phyloP scores from a whole-genome alignment of 2,329 filamentous ascomycete genomes.

The Westerdykella ornata region DNA sequence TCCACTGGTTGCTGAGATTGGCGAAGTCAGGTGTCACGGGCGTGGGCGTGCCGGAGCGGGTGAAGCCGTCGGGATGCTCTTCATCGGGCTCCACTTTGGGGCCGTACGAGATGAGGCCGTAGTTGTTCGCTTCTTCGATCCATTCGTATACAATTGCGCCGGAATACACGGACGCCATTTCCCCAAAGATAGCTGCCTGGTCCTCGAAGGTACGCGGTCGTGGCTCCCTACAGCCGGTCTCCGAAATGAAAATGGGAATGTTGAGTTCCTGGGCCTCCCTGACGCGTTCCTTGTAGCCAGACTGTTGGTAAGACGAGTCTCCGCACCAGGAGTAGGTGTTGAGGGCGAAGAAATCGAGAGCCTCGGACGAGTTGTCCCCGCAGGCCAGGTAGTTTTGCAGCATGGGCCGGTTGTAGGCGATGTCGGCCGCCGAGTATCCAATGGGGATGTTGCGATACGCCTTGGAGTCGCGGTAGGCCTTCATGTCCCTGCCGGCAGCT shows the following conservation, averaged over 20 bases:
- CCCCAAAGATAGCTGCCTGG: constrained; percentile 69
- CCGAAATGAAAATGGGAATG: constrained; percentile 38
- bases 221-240: constrained; percentile 61
- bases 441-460: constrained; percentile 74
- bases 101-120: constrained; percentile 74
- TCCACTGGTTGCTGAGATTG: constrained; percentile 73
- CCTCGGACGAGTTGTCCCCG: constrained; percentile 58
- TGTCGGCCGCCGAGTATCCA: constrained; percentile 83
- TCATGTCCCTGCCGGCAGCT: constrained; percentile 72
- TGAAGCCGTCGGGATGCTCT: constrained; percentile 59
- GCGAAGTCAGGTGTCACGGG: constrained; percentile 69
- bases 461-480: constrained; percentile 69
- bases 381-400: constrained; percentile 72
- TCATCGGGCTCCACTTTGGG: constrained; percentile 46
- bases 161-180: constrained; percentile 67
- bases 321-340: constrained; percentile 69
- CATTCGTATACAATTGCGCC: constrained; percentile 85
- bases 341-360: constrained; percentile 75
- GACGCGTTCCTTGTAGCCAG: constrained; percentile 66
- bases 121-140: constrained; percentile 78
- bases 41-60: constrained; percentile 64
- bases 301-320: constrained; percentile 46
- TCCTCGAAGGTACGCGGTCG: constrained; percentile 60
- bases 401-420: constrained; percentile 60
- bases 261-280: constrained; percentile 44